These are phyloP conservation scores for Amphirosellinia nigrospora DNA, from an alignment of 495 filamentous ascomycete species.

Conservation along the genomic window DNA sequence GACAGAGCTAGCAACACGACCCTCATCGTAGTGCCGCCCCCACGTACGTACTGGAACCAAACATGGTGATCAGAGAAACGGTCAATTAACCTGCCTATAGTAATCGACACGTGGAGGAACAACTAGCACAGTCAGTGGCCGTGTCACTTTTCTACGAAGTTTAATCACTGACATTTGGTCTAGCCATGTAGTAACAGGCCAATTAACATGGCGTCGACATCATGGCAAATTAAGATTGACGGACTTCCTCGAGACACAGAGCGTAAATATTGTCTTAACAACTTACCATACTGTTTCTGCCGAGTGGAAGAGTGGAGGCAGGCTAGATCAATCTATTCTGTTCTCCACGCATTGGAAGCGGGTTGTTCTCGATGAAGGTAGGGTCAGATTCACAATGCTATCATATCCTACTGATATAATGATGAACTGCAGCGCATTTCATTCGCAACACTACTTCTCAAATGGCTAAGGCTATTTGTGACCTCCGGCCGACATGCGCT, in stretches of 20 bases:
- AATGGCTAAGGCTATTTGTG: constrained; percentile 44
- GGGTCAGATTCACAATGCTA: not conserved
- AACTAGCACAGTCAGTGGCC: constrained; percentile 3
- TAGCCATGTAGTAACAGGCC: not conserved
- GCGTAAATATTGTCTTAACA: constrained; percentile 2
- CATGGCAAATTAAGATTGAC: not conserved
- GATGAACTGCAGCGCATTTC: constrained; percentile 42
- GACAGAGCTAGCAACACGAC: constrained; percentile 23
- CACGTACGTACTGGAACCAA: constrained; percentile 32
- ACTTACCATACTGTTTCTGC: constrained; percentile 13
- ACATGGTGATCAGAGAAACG: constrained; percentile 1
- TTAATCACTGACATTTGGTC: not conserved
- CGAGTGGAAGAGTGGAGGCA: constrained; percentile 4
- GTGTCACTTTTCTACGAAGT: not conserved
- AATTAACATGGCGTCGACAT: constrained; percentile 14
- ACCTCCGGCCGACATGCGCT: constrained; percentile 42
- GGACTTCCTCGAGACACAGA: not conserved
- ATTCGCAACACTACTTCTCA: constrained; percentile 47
- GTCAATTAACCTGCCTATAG: not conserved
- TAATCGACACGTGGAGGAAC: constrained; percentile 14
- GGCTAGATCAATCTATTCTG: not conserved
- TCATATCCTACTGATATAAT: not conserved
- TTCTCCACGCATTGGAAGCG: constrained; percentile 46
- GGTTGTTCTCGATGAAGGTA: constrained; percentile 57
- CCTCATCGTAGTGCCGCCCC: constrained; percentile 47